A percentile compares a stretch with the other conserved stretches of the same genome.
These are phyloP conservation scores for Sporothrix brasiliensis DNA, from an alignment of 2,329 filamentous ascomycete species.

Conservation along the genomic window DNA sequence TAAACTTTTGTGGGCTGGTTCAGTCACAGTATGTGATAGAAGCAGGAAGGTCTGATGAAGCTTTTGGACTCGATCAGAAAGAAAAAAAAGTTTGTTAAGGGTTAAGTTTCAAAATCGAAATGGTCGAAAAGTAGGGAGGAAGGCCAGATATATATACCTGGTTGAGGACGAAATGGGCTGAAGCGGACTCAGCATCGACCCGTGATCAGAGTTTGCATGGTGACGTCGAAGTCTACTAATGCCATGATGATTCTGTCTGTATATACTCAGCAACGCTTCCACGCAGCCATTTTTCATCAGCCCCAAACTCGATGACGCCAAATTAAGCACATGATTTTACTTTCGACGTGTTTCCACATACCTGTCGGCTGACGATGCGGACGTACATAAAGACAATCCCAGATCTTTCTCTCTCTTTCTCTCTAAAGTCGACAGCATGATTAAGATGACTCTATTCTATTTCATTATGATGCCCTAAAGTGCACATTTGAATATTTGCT, in stretches of 20 bases:
- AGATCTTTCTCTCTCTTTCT: no score
- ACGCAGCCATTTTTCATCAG: neutral
- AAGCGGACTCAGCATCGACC: neutral
- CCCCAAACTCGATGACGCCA: neutral
- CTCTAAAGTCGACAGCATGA: no score
- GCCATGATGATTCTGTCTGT: no score
- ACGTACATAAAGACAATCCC: no score
- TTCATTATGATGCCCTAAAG: no score
- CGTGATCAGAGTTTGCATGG: neutral
- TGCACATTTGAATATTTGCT: no score
- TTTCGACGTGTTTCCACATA: no score
- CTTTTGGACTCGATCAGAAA: neutral
- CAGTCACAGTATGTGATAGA: neutral
- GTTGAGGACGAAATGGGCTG: neutral
- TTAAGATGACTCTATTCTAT: no score
- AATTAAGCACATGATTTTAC: neutral
- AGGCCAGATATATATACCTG: neutral
- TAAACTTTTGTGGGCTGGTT: neutral
- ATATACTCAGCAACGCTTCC: neutral
- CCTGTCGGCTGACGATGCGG: neutral
- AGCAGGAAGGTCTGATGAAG: neutral
- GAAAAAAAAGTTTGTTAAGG: neutral
- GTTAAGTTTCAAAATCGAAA: neutral
- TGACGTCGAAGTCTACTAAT: neutral
- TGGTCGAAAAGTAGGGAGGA: neutral